phyloP scores from a whole-genome alignment of 345 rosid genomes.

The thale cress (Arabidopsis thaliana) region TAIR10.1 NC_003070.9:21633001-21633500 shows the following conservation, averaged over 20 bases:
- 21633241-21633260: not conserved
- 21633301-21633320: not conserved
- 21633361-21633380: not conserved
- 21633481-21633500: not conserved
- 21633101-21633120: not conserved
- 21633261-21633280: not conserved
- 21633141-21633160: not conserved
- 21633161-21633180: not conserved
- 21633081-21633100: not conserved
- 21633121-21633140: not conserved
- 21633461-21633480: not conserved
- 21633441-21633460: not conserved
- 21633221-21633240: not conserved
- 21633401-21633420: not conserved
- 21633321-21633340: not conserved
- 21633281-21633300: not conserved
- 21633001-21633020: not conserved
- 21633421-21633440: not conserved
- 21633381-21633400: not conserved
- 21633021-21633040: not conserved
- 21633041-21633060: not conserved
- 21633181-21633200: not conserved
- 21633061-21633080: not conserved
- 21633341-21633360: not conserved
- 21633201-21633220: not conserved